Conservation (phyloP, 805 yeast species). For the Ogataea zsoltii region DNA sequence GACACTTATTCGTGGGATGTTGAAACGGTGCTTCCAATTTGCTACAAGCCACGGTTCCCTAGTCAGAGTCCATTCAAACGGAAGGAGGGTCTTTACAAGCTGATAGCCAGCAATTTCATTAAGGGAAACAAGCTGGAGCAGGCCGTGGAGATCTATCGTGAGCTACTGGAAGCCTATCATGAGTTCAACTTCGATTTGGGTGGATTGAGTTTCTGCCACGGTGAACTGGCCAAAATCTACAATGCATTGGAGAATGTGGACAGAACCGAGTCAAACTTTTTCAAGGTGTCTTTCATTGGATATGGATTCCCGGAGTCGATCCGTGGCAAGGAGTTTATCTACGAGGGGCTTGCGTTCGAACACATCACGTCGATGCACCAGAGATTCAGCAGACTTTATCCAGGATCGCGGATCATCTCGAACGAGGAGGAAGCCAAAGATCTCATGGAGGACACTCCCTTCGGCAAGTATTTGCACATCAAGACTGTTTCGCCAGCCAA, state of each 20-base stretch:
- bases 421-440: slow-evolving; percentile 54
- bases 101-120: slow-evolving; percentile 68
- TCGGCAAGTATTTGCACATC: slow-evolving; percentile 75
- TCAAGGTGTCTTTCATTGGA: slow-evolving; percentile 79
- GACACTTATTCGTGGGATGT: slow-evolving; percentile 75
- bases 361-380: slow-evolving; percentile 82
- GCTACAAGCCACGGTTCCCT: slow-evolving; percentile 71
- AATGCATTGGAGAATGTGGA: slow-evolving; percentile 65
- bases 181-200: slow-evolving; percentile 70
- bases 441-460: slow-evolving; percentile 50
- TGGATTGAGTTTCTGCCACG: slow-evolving; percentile 72
- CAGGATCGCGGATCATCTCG: slow-evolving; percentile 74
- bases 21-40: slow-evolving; percentile 52
- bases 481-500: slow-evolving; percentile 69
- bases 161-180: slow-evolving; percentile 73
- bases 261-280: slow-evolving; percentile 73
- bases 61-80: slow-evolving; percentile 78
- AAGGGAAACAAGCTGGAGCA: slow-evolving; percentile 76
- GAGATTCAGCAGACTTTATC: slow-evolving; percentile 70
- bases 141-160: slow-evolving; percentile 77
- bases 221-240: slow-evolving; percentile 67
- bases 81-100: slow-evolving; percentile 68
- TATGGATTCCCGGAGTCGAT: slow-evolving; percentile 79
- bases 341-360: slow-evolving; percentile 86
- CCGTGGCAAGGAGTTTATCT: slow-evolving; percentile 74